Evolutionary conservation across 2,329 filamentous ascomycete species (phyloP).

Genomic region (Nannizziopsis arthrosporioides): DNA sequence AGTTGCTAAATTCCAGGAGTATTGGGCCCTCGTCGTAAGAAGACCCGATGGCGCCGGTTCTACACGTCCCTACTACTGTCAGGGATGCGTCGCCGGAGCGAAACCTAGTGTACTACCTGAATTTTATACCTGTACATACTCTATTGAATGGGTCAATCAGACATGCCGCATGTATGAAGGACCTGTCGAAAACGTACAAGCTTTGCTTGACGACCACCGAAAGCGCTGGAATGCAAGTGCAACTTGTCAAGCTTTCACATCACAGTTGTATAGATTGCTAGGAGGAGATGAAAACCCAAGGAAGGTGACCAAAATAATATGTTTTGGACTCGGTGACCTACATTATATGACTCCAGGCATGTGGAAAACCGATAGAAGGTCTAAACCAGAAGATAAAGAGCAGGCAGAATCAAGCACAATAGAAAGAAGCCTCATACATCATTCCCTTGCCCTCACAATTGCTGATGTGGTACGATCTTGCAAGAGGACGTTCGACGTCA

Average conservation of each 20-base stretch:
- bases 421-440: conserved; percentile 15
- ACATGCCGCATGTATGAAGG: conserved; percentile 15
- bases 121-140: conserved; percentile 21
- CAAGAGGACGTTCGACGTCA: conserved; percentile 5
- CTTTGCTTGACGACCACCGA: conserved; percentile 14
- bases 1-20: conserved; percentile 20
- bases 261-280: conserved; percentile 16
- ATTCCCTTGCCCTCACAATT: conserved; percentile 20
- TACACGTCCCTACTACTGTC: no score
- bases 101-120: conserved; percentile 17
- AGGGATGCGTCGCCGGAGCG: conserved; percentile 10
- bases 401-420: conserved; percentile 13
- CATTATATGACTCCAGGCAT: conserved; percentile 15
- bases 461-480: conserved; percentile 14
- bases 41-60: no score
- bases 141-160: conserved; percentile 20
- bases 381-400: conserved; percentile 11
- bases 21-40: conserved; percentile 10
- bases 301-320: conserved; percentile 21
- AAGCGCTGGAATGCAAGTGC: conserved; percentile 17
- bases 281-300: conserved; percentile 5
- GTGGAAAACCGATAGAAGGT: conserved; percentile 16
- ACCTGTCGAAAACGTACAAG: conserved; percentile 7
- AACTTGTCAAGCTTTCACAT: conserved; percentile 17
- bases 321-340: conserved; percentile 21